Conservation (phyloP, 148 eudicot species). For the Camellia granthamiana region DNA sequence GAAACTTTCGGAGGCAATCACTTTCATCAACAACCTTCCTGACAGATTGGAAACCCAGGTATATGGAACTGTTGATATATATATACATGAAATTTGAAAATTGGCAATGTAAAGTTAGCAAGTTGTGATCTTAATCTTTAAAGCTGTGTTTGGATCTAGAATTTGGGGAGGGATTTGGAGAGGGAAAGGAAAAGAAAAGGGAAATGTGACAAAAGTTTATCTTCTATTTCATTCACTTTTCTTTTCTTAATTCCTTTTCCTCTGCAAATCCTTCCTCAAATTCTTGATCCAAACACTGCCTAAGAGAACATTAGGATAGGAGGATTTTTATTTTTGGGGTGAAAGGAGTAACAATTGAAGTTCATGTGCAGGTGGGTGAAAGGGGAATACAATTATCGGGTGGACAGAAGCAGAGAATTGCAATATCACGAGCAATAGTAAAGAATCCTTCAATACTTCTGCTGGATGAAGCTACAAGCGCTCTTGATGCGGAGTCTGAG, state of each 20-base stretch:
- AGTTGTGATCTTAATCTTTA: neutral
- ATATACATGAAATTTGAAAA: neutral
- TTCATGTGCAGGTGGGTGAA: constrained; percentile 75
- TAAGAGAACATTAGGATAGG: neutral
- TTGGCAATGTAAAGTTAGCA: neutral
- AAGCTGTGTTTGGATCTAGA: neutral
- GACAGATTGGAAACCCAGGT: constrained; percentile 98
- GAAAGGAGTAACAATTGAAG: constrained; percentile 4
- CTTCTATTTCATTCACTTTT: neutral
- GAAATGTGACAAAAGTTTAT: neutral
- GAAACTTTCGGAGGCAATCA: constrained; percentile 85
- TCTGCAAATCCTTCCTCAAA: neutral
- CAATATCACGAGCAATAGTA: constrained; percentile 90
- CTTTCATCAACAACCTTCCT: constrained; percentile 86
- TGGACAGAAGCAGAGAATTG: constrained; percentile 95
- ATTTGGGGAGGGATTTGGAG: neutral
- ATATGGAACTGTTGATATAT: neutral
- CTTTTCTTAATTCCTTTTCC: neutral
- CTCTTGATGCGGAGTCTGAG: constrained; percentile 94
- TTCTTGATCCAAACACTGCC: neutral
- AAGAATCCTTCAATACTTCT: constrained; percentile 85
- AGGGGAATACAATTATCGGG: constrained; percentile 91
- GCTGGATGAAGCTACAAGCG: constrained; percentile 97
- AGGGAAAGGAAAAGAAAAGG: neutral
- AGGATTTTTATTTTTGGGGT: no score